These are phyloP conservation scores for Drosera spatulata DNA, from an alignment of 179 eudicot species.

Conservation along the genomic window DNA sequence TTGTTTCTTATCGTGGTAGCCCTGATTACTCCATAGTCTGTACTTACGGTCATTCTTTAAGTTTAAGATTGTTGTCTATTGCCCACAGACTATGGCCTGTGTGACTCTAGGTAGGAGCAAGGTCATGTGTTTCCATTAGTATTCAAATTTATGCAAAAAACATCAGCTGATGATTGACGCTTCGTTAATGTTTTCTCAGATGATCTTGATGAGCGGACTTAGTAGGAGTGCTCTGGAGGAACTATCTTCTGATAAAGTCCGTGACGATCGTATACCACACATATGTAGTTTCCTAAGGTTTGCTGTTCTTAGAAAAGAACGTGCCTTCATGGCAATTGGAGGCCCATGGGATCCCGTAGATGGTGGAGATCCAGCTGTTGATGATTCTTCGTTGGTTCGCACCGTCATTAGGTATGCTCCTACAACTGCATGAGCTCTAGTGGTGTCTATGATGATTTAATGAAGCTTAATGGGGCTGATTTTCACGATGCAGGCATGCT, in stretches of 20 bases:
- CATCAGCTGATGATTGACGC: not conserved
- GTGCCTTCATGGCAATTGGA: slow-evolving; percentile 72
- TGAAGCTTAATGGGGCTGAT: not conserved
- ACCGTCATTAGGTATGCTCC: slow-evolving; percentile 56
- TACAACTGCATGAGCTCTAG: not conserved
- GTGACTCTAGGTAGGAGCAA: not conserved
- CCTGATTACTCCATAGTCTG: too few relatives aligned
- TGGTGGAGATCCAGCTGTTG: slow-evolving; percentile 88
- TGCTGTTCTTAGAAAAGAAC: slow-evolving; percentile 63
- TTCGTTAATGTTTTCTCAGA: slow-evolving; percentile 20
- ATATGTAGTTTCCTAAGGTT: slow-evolving; percentile 74
- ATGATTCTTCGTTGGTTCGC: slow-evolving; percentile 61
- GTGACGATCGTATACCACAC: slow-evolving; percentile 84
- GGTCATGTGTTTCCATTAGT: not conserved
- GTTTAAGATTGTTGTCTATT: too few relatives aligned
- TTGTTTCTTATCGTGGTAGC: too few relatives aligned
- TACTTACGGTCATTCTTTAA: too few relatives aligned
- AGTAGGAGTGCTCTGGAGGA: slow-evolving; percentile 79
- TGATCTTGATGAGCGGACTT: slow-evolving; percentile 95
- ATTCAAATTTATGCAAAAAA: not conserved
- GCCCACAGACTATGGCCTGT: too few relatives aligned
- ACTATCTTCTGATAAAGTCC: slow-evolving; percentile 62
- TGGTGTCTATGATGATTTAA: slow-evolving; percentile 2
- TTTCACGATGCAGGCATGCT: slow-evolving; percentile 44
- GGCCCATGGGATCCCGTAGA: slow-evolving; percentile 89